Evolutionary conservation across 345 rosid genomes (phyloP).

Genomic region (Psidium friedrichsthalianum): DNA sequence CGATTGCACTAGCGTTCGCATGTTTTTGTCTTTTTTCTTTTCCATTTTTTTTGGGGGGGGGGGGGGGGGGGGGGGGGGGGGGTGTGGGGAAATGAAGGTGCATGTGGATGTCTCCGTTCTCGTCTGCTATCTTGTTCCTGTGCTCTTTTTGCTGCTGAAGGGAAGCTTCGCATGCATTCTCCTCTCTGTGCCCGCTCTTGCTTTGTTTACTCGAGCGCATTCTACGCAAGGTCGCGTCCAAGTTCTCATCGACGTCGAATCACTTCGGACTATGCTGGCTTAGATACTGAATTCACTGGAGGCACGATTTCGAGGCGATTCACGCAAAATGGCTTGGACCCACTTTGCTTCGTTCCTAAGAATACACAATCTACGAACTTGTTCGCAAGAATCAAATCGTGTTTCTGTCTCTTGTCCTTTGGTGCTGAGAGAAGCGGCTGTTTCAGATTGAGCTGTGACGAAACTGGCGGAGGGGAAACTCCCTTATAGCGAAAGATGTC

Average conservation of each 20-base stretch:
- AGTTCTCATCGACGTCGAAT: background rate
- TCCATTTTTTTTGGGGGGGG: too few species aligned
- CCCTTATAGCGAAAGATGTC: conserved; percentile 44
- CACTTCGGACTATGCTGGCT: background rate
- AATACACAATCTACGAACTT: background rate
- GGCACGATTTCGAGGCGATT: background rate
- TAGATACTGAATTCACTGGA: background rate
- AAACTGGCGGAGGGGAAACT: conserved; percentile 14
- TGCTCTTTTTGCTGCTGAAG: background rate
- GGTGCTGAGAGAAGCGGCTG: background rate
- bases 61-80: too few species aligned
- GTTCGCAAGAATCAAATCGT: background rate
- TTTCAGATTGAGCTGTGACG: background rate
- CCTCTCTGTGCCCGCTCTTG: background rate
- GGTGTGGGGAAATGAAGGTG: too few species aligned
- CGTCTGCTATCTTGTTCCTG: background rate
- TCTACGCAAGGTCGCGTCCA: background rate
- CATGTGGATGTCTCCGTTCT: background rate
- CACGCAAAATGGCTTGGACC: background rate
- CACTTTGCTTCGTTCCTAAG: background rate
- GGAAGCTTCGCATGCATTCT: background rate
- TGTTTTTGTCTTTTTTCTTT: too few species aligned
- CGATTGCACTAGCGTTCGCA: background rate
- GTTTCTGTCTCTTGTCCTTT: background rate
- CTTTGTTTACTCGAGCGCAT: background rate